Base-by-base conservation (phyloP, 2,329 filamentous ascomycete genomes). In the Magnaporthiopsis incrustans region DNA sequence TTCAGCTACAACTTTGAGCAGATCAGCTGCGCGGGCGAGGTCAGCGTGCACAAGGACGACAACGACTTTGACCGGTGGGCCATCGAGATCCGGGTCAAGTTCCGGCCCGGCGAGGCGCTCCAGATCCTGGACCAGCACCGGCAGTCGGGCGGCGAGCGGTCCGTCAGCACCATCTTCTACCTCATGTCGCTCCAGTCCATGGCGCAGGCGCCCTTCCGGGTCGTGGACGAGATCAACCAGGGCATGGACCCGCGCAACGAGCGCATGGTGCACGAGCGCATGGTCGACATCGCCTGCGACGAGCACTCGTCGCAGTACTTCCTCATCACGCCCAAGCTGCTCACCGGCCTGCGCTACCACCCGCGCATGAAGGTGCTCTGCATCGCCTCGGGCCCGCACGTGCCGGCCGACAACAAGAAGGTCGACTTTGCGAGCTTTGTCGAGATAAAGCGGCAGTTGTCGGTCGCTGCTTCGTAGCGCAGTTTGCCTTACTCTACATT, bases 191-290 rank as follows among this genome's bases (percentile, higher is more conserved):
- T 99, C 32, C 95, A 99, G 75, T 91, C 91, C 61, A 88, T 99
- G 71, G 94, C 95, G 22, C 90, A 92, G 71, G 92, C 93, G 4
- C 95, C 95, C 1, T 99, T 99, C 84, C 92, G 95, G 63, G 94
- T 99, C 61, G 95, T 99, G 65, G 95, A 99, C 77, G 95, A 99
- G 79, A 99, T 99, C 82, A 99, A 99, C 73, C 95, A 99, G 78
- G 95, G 95, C 69, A 99, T 99, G 95, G 95, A 99, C 75, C 95
- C 94, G 58, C 89, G 95, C 71, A 99, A 99, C 77, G 95, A 99
- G 77, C 90, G 95, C 70, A 96, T 97, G 86, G 93, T 99, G 22
- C 95, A 99, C 77, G 92, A 94, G 73, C 91, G 95, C 67, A 96
- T 99, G 90, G 95, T 99, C 11, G 92, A 97, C 72, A 97, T 99